These are phyloP conservation scores for Agastache rugosa DNA, from an alignment of 257 asterid species.

Conservation along the genomic window DNA sequence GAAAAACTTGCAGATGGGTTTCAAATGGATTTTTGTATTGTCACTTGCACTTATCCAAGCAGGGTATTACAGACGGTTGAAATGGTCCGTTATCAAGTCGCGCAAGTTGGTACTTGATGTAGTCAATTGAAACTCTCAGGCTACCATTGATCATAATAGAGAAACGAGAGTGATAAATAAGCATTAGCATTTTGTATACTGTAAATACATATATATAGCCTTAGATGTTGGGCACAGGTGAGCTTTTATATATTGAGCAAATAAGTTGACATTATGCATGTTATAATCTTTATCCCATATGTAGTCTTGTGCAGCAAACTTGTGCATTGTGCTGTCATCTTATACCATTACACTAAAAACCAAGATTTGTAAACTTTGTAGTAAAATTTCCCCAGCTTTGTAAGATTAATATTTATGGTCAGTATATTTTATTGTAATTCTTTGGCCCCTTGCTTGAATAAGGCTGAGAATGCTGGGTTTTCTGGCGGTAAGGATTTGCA, in stretches of 20 bases:
- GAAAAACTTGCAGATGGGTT: conserved; percentile 62
- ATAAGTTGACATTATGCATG: not conserved
- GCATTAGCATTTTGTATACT: not conserved
- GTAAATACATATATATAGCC: not conserved
- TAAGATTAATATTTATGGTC: too few relatives aligned
- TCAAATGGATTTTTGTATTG: conserved; percentile 70
- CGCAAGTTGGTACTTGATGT: conserved; percentile 76
- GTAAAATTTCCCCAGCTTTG: not conserved
- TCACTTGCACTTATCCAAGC: conserved; percentile 79
- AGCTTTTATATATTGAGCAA: not conserved
- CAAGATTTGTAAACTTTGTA: too few relatives aligned
- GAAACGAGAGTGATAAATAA: not conserved
- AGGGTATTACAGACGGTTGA: conserved; percentile 66
- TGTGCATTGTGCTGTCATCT: too few relatives aligned
- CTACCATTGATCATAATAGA: not conserved
- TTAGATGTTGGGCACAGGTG: not conserved
- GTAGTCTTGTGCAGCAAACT: too few relatives aligned
- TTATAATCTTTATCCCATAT: too few relatives aligned
- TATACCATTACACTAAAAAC: too few relatives aligned
- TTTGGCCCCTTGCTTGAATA: too few relatives aligned
- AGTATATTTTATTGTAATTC: not conserved
- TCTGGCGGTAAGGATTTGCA: too few relatives aligned
- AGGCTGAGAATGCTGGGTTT: not conserved
- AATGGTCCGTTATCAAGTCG: conserved; percentile 72
- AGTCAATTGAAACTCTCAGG: conserved; percentile 49